phyloP scores from a whole-genome alignment of 106 monocot species.

The Acorus calamus region DNA sequence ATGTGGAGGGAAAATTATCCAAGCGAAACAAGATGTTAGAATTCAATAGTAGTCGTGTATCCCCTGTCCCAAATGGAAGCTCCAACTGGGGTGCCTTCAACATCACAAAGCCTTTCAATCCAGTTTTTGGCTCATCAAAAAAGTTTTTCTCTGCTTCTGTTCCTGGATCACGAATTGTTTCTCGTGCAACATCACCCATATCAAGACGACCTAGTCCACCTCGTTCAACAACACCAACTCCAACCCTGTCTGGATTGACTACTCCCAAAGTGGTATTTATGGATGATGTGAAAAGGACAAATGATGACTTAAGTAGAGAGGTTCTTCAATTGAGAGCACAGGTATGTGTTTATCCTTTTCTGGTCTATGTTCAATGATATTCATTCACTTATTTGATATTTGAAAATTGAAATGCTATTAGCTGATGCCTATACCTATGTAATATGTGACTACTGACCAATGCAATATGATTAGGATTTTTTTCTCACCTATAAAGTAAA shows the following conservation, averaged over 20 bases:
- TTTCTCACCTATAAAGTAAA: too few species aligned
- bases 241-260: slow-evolving; percentile 80
- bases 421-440: too few species aligned
- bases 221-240: slow-evolving; percentile 94
- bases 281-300: slow-evolving; percentile 40
- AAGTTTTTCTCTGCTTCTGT: slow-evolving; percentile 95
- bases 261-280: slow-evolving; percentile 37
- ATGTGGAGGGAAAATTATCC: slow-evolving; percentile 39
- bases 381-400: too few species aligned
- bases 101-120: slow-evolving; percentile 81
- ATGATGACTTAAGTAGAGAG: slow-evolving; percentile 66
- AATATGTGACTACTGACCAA: too few species aligned
- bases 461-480: too few species aligned
- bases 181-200: slow-evolving; percentile 83
- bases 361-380: not conserved
- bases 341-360: slow-evolving; percentile 27
- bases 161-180: slow-evolving; percentile 93
- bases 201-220: slow-evolving; percentile 79
- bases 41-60: slow-evolving; percentile 71
- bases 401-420: too few species aligned
- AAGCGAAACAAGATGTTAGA: slow-evolving; percentile 89
- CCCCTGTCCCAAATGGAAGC: slow-evolving; percentile 69
- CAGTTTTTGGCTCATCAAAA: slow-evolving; percentile 85
- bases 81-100: slow-evolving; percentile 61
- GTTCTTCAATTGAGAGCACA: slow-evolving; percentile 67